These are phyloP conservation scores for Ogataea allantospora DNA, from an alignment of 805 yeast genomes.

Conservation along the genomic window DNA sequence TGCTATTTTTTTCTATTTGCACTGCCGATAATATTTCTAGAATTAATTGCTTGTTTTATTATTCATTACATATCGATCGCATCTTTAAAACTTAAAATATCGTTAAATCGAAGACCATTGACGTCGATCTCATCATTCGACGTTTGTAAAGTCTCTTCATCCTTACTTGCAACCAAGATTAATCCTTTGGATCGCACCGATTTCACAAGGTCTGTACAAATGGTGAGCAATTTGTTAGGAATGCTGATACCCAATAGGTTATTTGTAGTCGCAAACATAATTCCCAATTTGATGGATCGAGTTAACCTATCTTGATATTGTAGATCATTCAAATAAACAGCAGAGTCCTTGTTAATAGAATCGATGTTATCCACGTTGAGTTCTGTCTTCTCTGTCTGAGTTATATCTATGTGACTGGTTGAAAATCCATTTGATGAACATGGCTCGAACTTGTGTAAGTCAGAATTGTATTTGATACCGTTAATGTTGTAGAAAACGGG, in stretches of 20 bases:
- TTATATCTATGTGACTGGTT: slow-evolving; percentile 7
- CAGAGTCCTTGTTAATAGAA: slow-evolving; percentile 36
- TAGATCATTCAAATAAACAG: slow-evolving; percentile 32
- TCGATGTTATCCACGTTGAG: slow-evolving; percentile 37
- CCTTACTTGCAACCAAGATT: slow-evolving; percentile 59
- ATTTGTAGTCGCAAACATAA: slow-evolving; percentile 74
- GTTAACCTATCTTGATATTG: slow-evolving; percentile 45
- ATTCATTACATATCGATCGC: slow-evolving; percentile 37
- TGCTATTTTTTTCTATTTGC: slow-evolving; percentile 7
- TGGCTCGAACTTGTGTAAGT: slow-evolving; percentile 32
- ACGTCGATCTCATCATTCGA: slow-evolving; percentile 40
- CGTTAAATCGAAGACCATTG: slow-evolving; percentile 67
- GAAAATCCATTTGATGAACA: slow-evolving; percentile 43
- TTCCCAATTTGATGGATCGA: slow-evolving; percentile 77
- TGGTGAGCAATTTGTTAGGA: slow-evolving; percentile 63
- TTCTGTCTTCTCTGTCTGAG: slow-evolving; percentile 11
- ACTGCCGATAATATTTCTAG: slow-evolving; percentile 6
- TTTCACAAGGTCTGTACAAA: slow-evolving; percentile 75
- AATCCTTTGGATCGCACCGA: slow-evolving; percentile 78
- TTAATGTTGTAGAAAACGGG: slow-evolving; percentile 87
- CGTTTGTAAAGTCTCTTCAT: slow-evolving; percentile 12
- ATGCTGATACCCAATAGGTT: slow-evolving; percentile 83
- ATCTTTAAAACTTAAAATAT: slow-evolving; percentile 65
- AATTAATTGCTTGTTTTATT: background rate
- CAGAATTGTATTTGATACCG: slow-evolving; percentile 46